Conservation (phyloP, 768 basidiomycete genomes). For the Macrolepiota albuminosa region DNA sequence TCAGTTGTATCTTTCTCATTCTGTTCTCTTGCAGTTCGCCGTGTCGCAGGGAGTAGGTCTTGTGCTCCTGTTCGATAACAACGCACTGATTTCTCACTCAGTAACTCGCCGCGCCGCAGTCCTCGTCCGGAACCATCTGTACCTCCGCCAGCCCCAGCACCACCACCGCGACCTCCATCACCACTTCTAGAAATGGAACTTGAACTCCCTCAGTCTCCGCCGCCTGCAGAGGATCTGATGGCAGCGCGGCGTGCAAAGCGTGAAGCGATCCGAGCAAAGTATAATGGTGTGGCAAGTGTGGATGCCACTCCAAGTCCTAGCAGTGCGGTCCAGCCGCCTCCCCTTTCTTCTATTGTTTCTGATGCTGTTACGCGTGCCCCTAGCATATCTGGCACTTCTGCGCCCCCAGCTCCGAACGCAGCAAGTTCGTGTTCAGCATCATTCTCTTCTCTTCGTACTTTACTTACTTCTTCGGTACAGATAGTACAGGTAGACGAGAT, state of each 20-base stretch:
- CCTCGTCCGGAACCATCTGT: slow-evolving; percentile 12
- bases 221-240: slow-evolving; percentile 57
- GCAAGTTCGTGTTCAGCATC: slow-evolving; percentile 14
- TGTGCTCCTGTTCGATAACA: not conserved
- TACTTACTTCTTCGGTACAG: not conserved
- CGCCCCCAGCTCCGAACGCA: slow-evolving; percentile 9
- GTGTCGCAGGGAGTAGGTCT: not conserved
- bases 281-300: slow-evolving; percentile 44
- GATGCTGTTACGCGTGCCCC: slow-evolving; percentile 55
- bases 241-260: slow-evolving; percentile 69
- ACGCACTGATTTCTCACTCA: slow-evolving; percentile 21
- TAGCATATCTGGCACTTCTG: slow-evolving; percentile 35
- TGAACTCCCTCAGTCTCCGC: slow-evolving; percentile 43
- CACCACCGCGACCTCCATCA: slow-evolving; percentile 13
- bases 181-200: slow-evolving; percentile 45
- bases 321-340: slow-evolving; percentile 74
- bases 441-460: not conserved
- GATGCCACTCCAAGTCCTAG: slow-evolving; percentile 56
- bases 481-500: slow-evolving; percentile 37
- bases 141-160: not conserved
- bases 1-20: not conserved
- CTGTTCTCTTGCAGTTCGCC: not conserved
- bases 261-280: slow-evolving; percentile 78
- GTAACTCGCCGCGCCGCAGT: slow-evolving; percentile 59
- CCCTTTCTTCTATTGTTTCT: slow-evolving; percentile 54